Conservation (phyloP, 352 stramenopile species). For the Phytophthora pini region DNA sequence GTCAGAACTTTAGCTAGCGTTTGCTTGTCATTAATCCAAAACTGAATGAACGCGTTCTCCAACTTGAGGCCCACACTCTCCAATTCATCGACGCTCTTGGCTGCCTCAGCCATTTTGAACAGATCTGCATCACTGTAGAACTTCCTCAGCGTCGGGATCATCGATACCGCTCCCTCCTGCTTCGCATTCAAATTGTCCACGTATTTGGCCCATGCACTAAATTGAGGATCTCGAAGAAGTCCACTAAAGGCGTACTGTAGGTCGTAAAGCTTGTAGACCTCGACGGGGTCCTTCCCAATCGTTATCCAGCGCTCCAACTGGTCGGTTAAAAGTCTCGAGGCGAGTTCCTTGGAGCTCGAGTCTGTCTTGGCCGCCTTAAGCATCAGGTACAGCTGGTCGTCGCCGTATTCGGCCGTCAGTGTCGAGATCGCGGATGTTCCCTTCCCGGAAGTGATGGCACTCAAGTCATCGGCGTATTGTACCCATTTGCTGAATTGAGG, state of each 20-base stretch:
- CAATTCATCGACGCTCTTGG: background rate
- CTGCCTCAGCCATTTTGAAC: background rate
- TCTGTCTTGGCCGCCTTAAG: background rate
- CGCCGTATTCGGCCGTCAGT: background rate
- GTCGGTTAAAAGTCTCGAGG: background rate
- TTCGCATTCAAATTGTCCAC: conserved; percentile 7
- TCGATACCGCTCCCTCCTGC: background rate
- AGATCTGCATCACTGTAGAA: background rate
- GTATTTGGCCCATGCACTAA: background rate
- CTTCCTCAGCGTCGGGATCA: background rate
- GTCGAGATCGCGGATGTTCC: background rate
- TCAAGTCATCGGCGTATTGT: background rate
- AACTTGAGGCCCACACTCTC: background rate
- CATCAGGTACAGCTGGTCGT: background rate
- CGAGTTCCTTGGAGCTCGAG: background rate
- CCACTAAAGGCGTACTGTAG: background rate
- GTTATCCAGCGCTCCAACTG: background rate
- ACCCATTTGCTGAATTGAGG: background rate
- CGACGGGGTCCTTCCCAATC: background rate
- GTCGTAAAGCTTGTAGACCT: background rate
- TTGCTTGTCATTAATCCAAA: too few relatives aligned
- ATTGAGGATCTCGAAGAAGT: background rate
- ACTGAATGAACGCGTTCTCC: too few relatives aligned
- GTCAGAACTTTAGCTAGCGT: too few relatives aligned
- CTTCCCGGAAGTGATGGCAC: background rate